Evolutionary conservation across 805 yeast genomes (phyloP), one percentile per base, ranked within the genome.

Genomic region (Candida manassasensis): DNA sequence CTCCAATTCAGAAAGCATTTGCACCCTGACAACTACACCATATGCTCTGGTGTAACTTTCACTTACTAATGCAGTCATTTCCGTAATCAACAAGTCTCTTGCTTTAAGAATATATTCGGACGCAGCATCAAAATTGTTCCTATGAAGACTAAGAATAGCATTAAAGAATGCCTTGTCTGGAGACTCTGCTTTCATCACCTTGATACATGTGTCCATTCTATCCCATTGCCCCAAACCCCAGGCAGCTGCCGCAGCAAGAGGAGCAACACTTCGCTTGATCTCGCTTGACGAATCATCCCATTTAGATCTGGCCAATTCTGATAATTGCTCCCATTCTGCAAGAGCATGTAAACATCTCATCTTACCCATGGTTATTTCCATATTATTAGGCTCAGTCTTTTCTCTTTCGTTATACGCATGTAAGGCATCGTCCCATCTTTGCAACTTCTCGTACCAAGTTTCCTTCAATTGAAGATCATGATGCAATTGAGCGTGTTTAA

Each of bases 191-290:
- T 86, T 86, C 95, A 93, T 88, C 2, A 84, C 95, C 44, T 78
- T 68, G 37, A 90, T 89, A 49, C 88, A 93, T 6, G 84, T 76
- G 50, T 86, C 97, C 88, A 94, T 89, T 49, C 85, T 72, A 45
- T 88, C 96, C 98, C 98, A 94, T 52, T 86, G 93, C 2, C 90
- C 90, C 27, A 94, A 67, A 11, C 97, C 97, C 98, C 98, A 93
- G 1, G 97, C 87, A 1, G 98, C 97, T 2, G 97, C 97, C 0
- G 98, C 98, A 0, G 97, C 98, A 36, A 94, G 64, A 1, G 98
- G 97, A 2, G 98, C 98, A 47, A 93, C 88, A 4, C 81, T 77
- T 37, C 96, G 69, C 47, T 81, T 75, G 26, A 79, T 77, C 12
- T 87, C 95, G 19, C 79, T 70, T 1, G 85, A 69, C 0, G 95